A percentile compares a stretch with the other conserved stretches of the same genome.
phyloP scores from a whole-genome alignment of 2,329 filamentous ascomycete genomes.

The Colletotrichum australisinense region DNA sequence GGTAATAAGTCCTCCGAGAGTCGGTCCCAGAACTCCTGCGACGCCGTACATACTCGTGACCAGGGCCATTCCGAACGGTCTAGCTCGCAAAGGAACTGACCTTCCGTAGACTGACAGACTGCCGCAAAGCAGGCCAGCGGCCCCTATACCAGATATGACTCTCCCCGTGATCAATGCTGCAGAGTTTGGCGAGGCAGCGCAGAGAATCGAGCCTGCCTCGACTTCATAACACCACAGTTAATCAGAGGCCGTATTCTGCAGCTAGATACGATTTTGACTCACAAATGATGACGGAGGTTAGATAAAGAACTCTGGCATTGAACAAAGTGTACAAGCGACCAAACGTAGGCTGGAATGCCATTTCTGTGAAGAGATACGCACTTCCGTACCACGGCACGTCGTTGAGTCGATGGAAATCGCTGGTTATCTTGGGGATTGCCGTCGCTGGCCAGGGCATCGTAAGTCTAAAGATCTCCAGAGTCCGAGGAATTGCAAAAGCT shows the following conservation, averaged over 20 bases:
- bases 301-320: conserved; percentile 40
- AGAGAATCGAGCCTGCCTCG: not conserved
- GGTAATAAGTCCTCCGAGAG: not conserved
- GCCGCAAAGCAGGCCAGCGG: not conserved
- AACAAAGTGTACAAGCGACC: not conserved
- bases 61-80: not conserved
- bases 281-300: conserved; percentile 44
- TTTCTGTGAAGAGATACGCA: conserved; percentile 50
- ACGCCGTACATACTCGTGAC: not conserved
- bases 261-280: conserved; percentile 16
- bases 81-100: not conserved
- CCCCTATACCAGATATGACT: not conserved
- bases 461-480: no score
- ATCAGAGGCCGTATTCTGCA: no score
- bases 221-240: not conserved
- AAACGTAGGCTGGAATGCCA: not conserved
- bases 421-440: conserved; percentile 61
- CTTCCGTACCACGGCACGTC: conserved; percentile 68
- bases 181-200: not conserved
- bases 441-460: not conserved
- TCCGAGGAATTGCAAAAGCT: no score
- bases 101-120: not conserved
- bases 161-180: not conserved
- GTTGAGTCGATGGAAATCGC: conserved; percentile 59
- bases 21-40: not conserved